Base-by-base conservation (phyloP, 768 basidiomycete species). In the Hypsizygus marmoreus region DNA sequence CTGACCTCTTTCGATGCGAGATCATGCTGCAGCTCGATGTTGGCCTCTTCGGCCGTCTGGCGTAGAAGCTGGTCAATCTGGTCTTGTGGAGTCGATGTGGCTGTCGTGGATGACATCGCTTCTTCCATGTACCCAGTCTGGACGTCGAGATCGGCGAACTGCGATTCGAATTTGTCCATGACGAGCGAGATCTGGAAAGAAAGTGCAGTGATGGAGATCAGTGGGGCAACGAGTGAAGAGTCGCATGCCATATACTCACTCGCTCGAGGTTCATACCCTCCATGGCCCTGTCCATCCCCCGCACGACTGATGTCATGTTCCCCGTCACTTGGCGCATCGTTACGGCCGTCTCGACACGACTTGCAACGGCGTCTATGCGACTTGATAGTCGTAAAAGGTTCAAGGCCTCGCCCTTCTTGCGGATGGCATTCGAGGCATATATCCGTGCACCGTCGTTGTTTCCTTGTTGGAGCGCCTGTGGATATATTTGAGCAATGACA, bases 221-320 rank as follows among this genome's bases (percentile, higher is more conserved):
- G 22, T 16, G 30, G 17, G 37, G 28, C 33, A 22, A n/a, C n/a
- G n/a, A n/a, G n/a, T n/a, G n/a, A n/a, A n/a, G n/a, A n/a, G n/a
- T 24, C 25, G 25, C 25, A 34, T 6, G 26, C n/a, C 30, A 49
- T 40, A 25, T 29, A 72, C 84, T 61, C 60, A 97, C 95, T 64
- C 87, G 79, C 59, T 99, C 97, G 45, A 98, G 80, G 73, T 99
- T 98, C 97, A 99, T 99, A 68, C 77, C 88, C 57, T 97, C 89
- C 97, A 99, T 98, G 4, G 97, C 97, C 63, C 88, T 91, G 65
- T 99, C 97, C 97, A 99, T 98, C 25, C 94, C 95, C 59, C 84
- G 85, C 34, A 99, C 97, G 2, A 98, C 97, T 26, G 86, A 86
- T 12, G 92, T 86, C 95, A 99, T 97, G 65, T 86, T 94, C 3